These are phyloP conservation scores for Spergularia azorica DNA, from an alignment of 179 eudicot genomes.

Conservation along the genomic window DNA sequence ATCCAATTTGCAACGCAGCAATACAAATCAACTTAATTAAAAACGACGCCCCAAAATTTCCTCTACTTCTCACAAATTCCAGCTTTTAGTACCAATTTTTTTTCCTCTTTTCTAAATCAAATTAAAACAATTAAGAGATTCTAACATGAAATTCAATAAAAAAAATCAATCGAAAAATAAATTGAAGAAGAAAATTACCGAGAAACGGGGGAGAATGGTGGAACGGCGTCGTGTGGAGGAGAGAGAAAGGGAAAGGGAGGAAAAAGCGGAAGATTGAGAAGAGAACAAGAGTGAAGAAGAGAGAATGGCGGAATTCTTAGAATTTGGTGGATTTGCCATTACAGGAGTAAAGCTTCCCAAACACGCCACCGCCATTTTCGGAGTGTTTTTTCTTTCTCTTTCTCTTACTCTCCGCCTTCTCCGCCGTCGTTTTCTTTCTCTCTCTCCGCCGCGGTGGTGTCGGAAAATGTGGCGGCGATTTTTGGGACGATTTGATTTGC, in stretches of 20 bases:
- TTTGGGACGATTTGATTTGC: neutral
- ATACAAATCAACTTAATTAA: neutral
- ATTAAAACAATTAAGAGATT: too few relatives aligned
- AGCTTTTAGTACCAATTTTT: neutral
- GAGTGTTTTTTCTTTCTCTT: neutral
- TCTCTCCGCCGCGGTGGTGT: neutral
- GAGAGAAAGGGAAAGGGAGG: slow-evolving; percentile 25
- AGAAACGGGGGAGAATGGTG: slow-evolving; percentile 16
- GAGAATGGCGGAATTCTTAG: slow-evolving; percentile 34
- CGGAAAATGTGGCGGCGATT: neutral
- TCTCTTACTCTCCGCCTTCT: neutral
- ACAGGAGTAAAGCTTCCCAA: neutral
- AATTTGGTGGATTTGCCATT: slow-evolving; percentile 22
- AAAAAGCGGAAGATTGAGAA: slow-evolving; percentile 22
- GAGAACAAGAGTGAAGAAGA: neutral
- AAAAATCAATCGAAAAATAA: neutral
- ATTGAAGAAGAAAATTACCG: slow-evolving; percentile 26
- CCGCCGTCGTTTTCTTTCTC: neutral
- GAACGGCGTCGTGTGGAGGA: slow-evolving; percentile 21
- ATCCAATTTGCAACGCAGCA: neutral
- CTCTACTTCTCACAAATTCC: neutral
- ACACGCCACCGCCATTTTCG: slow-evolving; percentile 20
- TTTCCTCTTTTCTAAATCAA: too few relatives aligned
- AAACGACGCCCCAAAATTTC: too few relatives aligned
- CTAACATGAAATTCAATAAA: too few relatives aligned